Evolutionary conservation across 2,329 filamentous ascomycete species (phyloP), one percentile per base, ranked within the genome.

Genomic region (Dactylellina parvicollis): DNA sequence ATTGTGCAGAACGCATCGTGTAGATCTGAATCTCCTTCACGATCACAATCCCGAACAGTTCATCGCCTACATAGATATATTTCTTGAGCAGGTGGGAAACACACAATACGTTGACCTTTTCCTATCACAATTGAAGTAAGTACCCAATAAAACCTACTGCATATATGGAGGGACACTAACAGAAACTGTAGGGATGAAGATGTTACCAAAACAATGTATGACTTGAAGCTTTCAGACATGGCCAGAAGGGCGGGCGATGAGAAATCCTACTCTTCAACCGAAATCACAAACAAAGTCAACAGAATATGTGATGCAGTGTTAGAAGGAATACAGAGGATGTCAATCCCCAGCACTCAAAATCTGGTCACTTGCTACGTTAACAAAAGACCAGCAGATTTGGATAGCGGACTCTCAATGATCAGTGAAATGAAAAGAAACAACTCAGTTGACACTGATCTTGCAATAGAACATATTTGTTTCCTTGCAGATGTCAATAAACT

Each of bases 1-100:
- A 20, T 89, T 92, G 75, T 98, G 95, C 79, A 88, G 95, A 55
- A 94, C 89, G 20, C 96, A 99, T 80, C 88, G 96, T 76, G 95
- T 99, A 0, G 95, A 99, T 79, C 93, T 98, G 90, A 99, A 99
- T 79, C 94, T 99, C 74, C 83, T 99, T 1, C 94, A 96, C 78
- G 95, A 99, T 79, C 92, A 98, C 81, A 88, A 88, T n/a, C 92
- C 94, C 0, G 85, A 88, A 36, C 91, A 96, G 76, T 97, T 99
- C 79, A 85, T 97, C 79, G 83, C 85, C 2, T 91, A 89, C 75
- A 86, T 96, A 9, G 84, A 85, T 0, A 81, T 91, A 0, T 96
- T 99, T 78, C 84, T 98, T 30, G 88, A 92, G 16, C 93, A 99
- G 80, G 84, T 99, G 40, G 88, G 89, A 77, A 92, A 91, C 75